Evolutionary conservation across 495 filamentous ascomycete genomes (phyloP), one percentile per base, ranked within the genome.

Genomic region (Penicillium pulvis): DNA sequence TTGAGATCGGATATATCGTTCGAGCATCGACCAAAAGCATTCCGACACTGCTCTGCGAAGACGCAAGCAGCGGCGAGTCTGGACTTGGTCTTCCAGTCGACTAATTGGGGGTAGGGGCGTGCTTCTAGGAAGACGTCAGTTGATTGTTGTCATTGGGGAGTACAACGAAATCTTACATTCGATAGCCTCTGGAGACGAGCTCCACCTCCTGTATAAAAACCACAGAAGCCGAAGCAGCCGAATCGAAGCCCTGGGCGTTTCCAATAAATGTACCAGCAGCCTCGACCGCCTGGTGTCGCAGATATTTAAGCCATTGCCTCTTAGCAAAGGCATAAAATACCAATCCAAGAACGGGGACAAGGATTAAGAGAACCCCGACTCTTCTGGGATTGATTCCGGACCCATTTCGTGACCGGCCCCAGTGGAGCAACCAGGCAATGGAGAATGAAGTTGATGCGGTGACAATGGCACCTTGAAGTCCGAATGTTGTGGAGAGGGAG

Each of bases 161-260:
- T 9, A 9, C 12, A 8, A 7, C 11, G 14, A 3, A 17, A 20
- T 44, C 86, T 77, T 75, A 93, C 91, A 98, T 84, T 70, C 90
- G 83, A 71, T 98, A 98, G 50, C 94, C 94, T 63, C 93, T 84
- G 41, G 93, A 93, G 12, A 98, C 93, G 50, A 98, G 80, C 73
- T 98, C 94, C 19, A 98, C 93, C 71, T 98, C 94, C 75, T 98
- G 93, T 58, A 98, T 89, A 51, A 97, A 83, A 33, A 88, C 87
- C 33, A 98, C 79, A 2, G 92, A 89, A 26, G 91, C 86, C 52
- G 87, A 88, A 35, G 84, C 87, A 31, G 90, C 87, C 31, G 87
- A 84, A 71, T 98, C 92, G 59, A 95, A 92, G 23, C 89, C 86
- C 61, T 94, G 93, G 41, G 91, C 85, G 60, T 84, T 86, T 26